Conservation (phyloP, 1,284 basidiomycete species). For the Puccinia polysora region DNA sequence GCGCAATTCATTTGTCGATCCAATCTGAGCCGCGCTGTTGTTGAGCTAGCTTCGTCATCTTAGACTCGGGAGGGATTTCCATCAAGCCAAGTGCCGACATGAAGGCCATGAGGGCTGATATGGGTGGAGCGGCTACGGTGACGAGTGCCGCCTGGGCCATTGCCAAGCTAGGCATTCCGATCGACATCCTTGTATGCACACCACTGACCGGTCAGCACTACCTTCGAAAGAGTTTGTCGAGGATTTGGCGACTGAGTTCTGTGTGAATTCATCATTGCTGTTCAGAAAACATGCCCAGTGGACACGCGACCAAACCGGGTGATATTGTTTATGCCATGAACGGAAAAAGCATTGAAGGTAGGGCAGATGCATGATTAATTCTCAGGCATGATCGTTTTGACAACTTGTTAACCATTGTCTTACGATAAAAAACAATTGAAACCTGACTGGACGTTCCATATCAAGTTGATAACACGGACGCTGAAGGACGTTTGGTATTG, state of each 20-base stretch:
- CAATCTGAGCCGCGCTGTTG: background rate
- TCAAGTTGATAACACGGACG: constrained; percentile 57
- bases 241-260: no score
- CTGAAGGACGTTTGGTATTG: constrained; percentile 72
- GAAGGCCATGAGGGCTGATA: constrained; percentile 75
- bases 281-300: constrained; percentile 80
- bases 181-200: constrained; percentile 35
- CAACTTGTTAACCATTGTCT: no score
- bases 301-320: constrained; percentile 79
- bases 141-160: constrained; percentile 69
- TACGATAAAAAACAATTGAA: no score
- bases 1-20: background rate
- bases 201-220: constrained; percentile 28
- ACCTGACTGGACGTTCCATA: no score
- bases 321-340: constrained; percentile 67
- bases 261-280: constrained; percentile 58
- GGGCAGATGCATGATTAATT: no score
- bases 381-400: constrained; percentile 69
- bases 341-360: constrained; percentile 73
- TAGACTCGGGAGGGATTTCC: constrained; percentile 79
- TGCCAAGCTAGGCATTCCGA: constrained; percentile 70
- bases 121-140: constrained; percentile 81
- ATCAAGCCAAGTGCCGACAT: constrained; percentile 67
- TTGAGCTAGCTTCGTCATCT: background rate
- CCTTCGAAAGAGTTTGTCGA: no score